Base-by-base conservation (phyloP, 1,139 yeast species). In the Yarrowia galli region DNA sequence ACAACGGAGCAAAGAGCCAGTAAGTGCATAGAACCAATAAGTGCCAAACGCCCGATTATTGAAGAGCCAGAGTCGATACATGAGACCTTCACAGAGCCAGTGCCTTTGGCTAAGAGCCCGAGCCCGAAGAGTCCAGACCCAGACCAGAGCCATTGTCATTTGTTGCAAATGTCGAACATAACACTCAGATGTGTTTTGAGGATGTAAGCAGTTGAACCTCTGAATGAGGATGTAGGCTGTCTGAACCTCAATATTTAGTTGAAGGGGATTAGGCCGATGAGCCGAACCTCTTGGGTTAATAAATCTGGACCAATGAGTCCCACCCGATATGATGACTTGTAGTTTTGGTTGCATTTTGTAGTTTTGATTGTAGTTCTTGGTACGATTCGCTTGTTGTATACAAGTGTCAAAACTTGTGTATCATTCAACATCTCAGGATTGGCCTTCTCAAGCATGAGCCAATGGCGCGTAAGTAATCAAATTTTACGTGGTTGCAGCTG, bases 201-300 rank as follows among this genome's bases (percentile, higher is more conserved):
- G 60, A 53, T 53, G 60, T 53, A 53, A 36, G 60, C 60, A 53
- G 60, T 53, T 36, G 43, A 53, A 53, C 60, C 60, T 53, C 60
- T 36, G 60, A 53, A 53, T 10, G 60, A 53, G 60, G 60, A 53
- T 36, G 60, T 53, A 53, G 60, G 60, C 60, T 53, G 60, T 13
- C 60, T 53, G 60, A 53, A 53, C 60, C 60, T 53, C 60, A 53
- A 22, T 53, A 53, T 53, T 36, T 53, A 53, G 40, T 20, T 49
- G 56, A 36, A 53, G 60, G 60, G 60, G 60, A 53, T 22, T 53
- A 53, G 60, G 60, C 60, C 32, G 9, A 53, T 3, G 60, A 35
- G 60, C 60, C 60, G 60, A 53, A 53, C 60, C 60, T 53, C 60
- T 53, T 53, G 60, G 60, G 60, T 20, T 53, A 53, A 53, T 53